Conservation (phyloP, 768 basidiomycete species). For the Calvatia gigantea region DNA sequence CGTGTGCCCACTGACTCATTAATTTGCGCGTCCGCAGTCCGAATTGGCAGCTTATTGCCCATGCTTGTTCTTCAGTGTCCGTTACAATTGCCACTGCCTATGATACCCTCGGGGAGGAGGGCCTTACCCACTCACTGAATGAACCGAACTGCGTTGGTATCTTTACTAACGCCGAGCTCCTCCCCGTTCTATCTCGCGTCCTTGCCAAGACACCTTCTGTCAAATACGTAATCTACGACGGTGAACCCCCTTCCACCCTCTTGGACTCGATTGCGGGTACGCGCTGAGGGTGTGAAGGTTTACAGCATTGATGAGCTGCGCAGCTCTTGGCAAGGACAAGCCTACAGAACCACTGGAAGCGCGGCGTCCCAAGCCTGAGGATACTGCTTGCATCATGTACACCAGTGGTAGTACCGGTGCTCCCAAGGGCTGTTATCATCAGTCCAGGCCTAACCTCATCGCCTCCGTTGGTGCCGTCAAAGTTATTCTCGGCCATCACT, state of each 20-base stretch:
- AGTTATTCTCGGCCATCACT: constrained; percentile 64
- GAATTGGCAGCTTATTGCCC: constrained; percentile 87
- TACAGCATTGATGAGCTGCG: constrained; percentile 70
- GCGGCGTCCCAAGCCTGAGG: constrained; percentile 39
- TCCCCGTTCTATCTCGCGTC: constrained; percentile 73
- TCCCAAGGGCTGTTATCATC: constrained; percentile 92
- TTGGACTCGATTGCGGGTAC: constrained; percentile 56
- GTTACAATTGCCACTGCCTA: constrained; percentile 92
- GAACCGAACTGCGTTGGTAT: constrained; percentile 76
- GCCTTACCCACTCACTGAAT: constrained; percentile 87
- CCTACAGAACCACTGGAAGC: constrained; percentile 47
- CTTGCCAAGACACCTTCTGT: constrained; percentile 70
- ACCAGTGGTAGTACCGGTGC: constrained; percentile 89
- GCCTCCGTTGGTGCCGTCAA: constrained; percentile 84
- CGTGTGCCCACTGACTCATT: background rate
- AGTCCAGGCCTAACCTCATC: constrained; percentile 83
- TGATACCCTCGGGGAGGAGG: constrained; percentile 88
- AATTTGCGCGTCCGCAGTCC: constrained; percentile 6
- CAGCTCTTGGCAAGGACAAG: constrained; percentile 54
- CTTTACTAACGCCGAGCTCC: constrained; percentile 91
- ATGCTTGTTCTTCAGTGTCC: constrained; percentile 76
- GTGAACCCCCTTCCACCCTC: constrained; percentile 46
- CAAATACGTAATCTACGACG: constrained; percentile 84
- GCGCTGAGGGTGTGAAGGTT: constrained; percentile 58
- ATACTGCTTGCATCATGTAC: constrained; percentile 56